Evolutionary conservation across 2,329 filamentous ascomycete genomes (phyloP), one percentile per base, ranked within the genome.

Genomic region (Elsinoe ampelina): DNA sequence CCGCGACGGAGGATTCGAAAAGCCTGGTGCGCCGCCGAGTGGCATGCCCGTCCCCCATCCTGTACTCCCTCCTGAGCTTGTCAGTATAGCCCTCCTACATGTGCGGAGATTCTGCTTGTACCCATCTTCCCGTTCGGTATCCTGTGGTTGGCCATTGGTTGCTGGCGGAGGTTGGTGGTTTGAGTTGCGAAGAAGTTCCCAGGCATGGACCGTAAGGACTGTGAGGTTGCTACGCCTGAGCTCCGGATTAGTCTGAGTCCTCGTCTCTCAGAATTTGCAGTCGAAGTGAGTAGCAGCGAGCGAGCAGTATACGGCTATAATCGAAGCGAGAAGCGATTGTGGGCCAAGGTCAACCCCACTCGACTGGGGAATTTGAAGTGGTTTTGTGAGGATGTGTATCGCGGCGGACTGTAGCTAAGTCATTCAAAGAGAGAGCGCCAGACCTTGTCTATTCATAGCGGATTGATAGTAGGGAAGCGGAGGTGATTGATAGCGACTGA

Each of bases 191-290:
- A 82, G 67, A 75, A 71, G 58, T 70, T 72, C 64, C 77, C 73
- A 60, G 76, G 74, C 69, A 80, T 77, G 59, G 72, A 73, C 67
- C 77, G 75, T 62, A 80, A 66, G 62, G 74, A 71, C 68, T 79
- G 77, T 61, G 75, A 38, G n/a, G 48, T 72, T 63, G 73, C 72
- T 60, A 74, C 72, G 64, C 72, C 77, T 80, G 63, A 61, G 19
- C 10, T 12, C 26, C 3, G 6, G 10, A 26, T 45, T 26, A 45
- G 41, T 26, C 19, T 45, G 19, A 12, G 17, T 26, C 8, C 41
- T 22, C 20, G 20, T 22, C 2, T 8, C 41, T 26, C n/a, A 5
- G 6, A 12, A 17, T 12, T 30, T 30, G 26, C 3, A 30, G 17
- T 17, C 26, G 19, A 8, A 7, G 19, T 17, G 19, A 4, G 19